phyloP scores from a whole-genome alignment of 202 grass and related monocot genomes.

The Saccharum hybrid region DNA sequence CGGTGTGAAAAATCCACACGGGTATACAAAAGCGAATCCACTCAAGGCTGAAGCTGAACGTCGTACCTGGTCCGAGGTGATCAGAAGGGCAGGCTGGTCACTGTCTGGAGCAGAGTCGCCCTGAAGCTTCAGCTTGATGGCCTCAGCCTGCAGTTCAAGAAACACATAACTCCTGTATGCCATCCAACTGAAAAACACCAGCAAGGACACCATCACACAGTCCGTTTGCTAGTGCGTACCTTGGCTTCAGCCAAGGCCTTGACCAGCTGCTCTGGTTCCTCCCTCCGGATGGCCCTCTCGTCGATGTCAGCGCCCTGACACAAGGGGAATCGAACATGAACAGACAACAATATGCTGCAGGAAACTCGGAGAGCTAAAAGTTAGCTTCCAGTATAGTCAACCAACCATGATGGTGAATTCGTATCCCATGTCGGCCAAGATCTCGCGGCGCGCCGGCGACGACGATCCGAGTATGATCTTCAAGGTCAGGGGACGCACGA shows the following conservation, averaged over 20 bases:
- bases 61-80: slow-evolving; percentile 68
- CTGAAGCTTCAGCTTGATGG: slow-evolving; percentile 51
- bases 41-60: background rate
- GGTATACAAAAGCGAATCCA: background rate
- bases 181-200: background rate
- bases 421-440: slow-evolving; percentile 68
- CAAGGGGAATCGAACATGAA: background rate
- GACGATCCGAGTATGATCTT: slow-evolving; percentile 73
- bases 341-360: background rate
- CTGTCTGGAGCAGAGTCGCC: background rate
- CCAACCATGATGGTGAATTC: slow-evolving; percentile 60
- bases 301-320: slow-evolving; percentile 66
- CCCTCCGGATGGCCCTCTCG: slow-evolving; percentile 67
- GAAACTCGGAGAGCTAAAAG: background rate
- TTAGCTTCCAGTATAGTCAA: background rate
- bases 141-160: slow-evolving; percentile 53
- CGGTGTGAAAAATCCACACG: background rate
- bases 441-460: slow-evolving; percentile 62
- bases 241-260: slow-evolving; percentile 67
- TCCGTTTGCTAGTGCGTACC: slow-evolving; percentile 19
- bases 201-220: background rate
- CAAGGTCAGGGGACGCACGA: background rate
- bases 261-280: slow-evolving; percentile 68
- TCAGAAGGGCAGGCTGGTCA: slow-evolving; percentile 45
- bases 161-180: background rate